A percentile compares a stretch with the other conserved stretches of the same genome.
Evolutionary conservation across 352 stramenopile species (phyloP).

Genomic region (Phytophthora chlamydospora): DNA sequence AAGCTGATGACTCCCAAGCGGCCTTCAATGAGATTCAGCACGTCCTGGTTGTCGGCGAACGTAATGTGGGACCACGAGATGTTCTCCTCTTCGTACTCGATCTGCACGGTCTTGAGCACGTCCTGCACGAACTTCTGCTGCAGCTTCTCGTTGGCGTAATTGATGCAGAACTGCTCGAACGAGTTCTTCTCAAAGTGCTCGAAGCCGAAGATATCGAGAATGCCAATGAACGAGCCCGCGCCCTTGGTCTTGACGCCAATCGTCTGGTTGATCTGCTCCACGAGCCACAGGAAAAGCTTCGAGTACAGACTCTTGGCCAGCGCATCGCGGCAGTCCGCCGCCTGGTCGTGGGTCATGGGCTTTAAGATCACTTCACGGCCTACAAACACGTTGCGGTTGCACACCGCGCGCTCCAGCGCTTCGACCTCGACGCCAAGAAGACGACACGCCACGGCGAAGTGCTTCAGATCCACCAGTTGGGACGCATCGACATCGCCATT

Average conservation of each 20-base stretch:
- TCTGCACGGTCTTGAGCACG: slow-evolving; percentile 93
- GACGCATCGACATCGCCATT: slow-evolving; percentile 85
- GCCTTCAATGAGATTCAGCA: slow-evolving; percentile 91
- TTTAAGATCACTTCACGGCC: slow-evolving; percentile 82
- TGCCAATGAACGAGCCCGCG: slow-evolving; percentile 86
- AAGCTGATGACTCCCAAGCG: slow-evolving; percentile 89
- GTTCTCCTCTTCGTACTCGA: slow-evolving; percentile 92
- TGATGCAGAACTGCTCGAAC: slow-evolving; percentile 95
- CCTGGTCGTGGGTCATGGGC: slow-evolving; percentile 86
- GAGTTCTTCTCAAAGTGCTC: slow-evolving; percentile 92
- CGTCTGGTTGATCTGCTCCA: slow-evolving; percentile 93
- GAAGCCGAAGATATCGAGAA: slow-evolving; percentile 95
- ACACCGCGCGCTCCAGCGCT: slow-evolving; percentile 71
- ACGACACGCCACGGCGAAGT: slow-evolving; percentile 61
- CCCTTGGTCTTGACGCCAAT: slow-evolving; percentile 73
- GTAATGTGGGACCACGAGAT: slow-evolving; percentile 92
- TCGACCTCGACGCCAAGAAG: slow-evolving; percentile 64
- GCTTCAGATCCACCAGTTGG: slow-evolving; percentile 58
- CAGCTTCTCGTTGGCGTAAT: slow-evolving; percentile 93
- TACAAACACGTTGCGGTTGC: slow-evolving; percentile 85
- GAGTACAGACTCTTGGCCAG: slow-evolving; percentile 95
- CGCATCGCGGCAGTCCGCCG: slow-evolving; percentile 90
- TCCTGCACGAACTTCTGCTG: slow-evolving; percentile 90
- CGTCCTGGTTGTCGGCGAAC: slow-evolving; percentile 92
- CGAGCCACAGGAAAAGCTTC: slow-evolving; percentile 96